Conservation (phyloP, 2,329 filamentous ascomycete species). For the Colletotrichum tropicale region DNA sequence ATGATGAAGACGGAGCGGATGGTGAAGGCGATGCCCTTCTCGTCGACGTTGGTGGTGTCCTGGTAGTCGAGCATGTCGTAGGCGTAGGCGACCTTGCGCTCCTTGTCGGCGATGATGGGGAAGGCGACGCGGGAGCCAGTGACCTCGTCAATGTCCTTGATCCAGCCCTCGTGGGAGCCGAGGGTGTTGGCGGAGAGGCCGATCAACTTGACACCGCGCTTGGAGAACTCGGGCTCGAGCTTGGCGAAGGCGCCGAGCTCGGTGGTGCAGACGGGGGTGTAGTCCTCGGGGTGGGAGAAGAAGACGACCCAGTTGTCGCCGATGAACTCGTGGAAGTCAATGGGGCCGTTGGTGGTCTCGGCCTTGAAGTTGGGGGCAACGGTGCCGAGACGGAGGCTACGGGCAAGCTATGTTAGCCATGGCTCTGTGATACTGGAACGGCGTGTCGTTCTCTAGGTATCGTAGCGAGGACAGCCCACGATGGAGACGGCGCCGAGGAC, state of each 20-base stretch:
- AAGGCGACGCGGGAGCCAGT: constrained; percentile 72
- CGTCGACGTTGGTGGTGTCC: constrained; percentile 80
- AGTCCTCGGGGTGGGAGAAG: constrained; percentile 88
- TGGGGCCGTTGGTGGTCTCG: constrained; percentile 77
- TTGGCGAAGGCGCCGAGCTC: constrained; percentile 94
- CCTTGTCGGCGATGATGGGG: constrained; percentile 83
- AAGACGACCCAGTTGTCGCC: constrained; percentile 81
- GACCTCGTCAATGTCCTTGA: constrained; percentile 85
- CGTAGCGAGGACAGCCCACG: not conserved
- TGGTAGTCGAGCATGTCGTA: constrained; percentile 88
- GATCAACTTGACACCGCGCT: constrained; percentile 89
- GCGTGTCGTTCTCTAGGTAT: not conserved
- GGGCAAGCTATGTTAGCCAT: not conserved
- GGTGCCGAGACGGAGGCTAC: constrained; percentile 67
- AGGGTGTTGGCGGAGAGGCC: constrained; percentile 88
- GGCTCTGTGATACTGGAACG: not conserved
- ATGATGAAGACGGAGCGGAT: constrained; percentile 96
- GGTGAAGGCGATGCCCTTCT: constrained; percentile 87
- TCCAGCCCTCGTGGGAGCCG: constrained; percentile 84
- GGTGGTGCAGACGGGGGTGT: constrained; percentile 94
- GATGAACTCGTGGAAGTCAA: constrained; percentile 84
- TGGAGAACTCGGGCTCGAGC: constrained; percentile 85
- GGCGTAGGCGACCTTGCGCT: constrained; percentile 74
- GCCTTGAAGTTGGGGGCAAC: constrained; percentile 83
- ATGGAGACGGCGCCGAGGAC: not conserved